Evolutionary conservation across 1,284 basidiomycete genomes (phyloP).

Genomic region (Cystobasidium slooffiae): DNA sequence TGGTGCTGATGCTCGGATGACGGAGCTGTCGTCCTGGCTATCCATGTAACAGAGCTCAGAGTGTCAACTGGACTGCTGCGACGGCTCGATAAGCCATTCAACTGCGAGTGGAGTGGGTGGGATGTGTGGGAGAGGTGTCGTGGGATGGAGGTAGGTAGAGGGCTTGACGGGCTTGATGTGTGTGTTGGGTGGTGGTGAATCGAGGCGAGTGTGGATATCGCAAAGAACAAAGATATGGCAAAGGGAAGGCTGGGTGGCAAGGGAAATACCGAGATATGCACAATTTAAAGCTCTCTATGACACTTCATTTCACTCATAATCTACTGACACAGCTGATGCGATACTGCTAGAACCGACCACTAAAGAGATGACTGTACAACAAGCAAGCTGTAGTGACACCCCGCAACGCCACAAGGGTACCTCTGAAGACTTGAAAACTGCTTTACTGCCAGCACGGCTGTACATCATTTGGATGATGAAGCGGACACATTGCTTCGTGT

Average conservation of each 20-base stretch:
- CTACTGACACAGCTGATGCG: no score
- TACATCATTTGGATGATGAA: no score
- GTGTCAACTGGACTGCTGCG: slow-evolving; percentile 3
- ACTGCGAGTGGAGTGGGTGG: not conserved
- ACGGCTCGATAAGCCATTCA: slow-evolving; percentile 4
- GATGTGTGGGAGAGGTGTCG: not conserved
- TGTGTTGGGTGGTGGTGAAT: not conserved
- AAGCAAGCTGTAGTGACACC: no score
- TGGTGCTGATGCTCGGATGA: slow-evolving; percentile 19
- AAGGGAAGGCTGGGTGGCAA: slow-evolving; percentile 1
- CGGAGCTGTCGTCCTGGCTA: slow-evolving; percentile 28
- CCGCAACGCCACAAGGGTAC: no score
- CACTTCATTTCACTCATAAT: no score
- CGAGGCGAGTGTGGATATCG: not conserved
- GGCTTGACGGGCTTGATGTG: not conserved
- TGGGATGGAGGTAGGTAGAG: not conserved
- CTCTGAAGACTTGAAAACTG: no score
- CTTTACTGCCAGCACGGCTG: no score
- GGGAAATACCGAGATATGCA: not conserved
- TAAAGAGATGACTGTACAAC: no score
- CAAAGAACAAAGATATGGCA: not conserved
- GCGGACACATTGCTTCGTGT: not conserved
- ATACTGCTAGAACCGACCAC: no score
- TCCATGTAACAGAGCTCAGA: slow-evolving; percentile 30
- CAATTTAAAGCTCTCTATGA: not conserved